Base-by-base conservation (phyloP, 148 eudicot genomes). In the Arbutus unedo region DNA sequence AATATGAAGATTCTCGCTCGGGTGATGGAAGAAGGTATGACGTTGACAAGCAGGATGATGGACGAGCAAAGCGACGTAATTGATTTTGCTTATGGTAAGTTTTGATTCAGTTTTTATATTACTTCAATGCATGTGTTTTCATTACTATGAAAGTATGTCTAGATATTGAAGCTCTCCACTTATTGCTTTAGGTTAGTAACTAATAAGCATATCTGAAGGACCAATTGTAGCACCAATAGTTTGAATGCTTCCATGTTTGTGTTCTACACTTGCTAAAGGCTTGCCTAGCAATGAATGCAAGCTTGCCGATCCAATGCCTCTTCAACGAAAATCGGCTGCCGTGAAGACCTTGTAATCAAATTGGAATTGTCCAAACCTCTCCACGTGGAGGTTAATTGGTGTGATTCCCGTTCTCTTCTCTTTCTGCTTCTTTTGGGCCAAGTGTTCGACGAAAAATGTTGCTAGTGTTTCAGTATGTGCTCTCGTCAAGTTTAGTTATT, bases 1-100 rank as follows among this genome's bases (percentile, higher is more conserved):
- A 88, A 83, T 83, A 88, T 86, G 97, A 88, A 80, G 91, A 90
- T 73, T 86, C 79, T 79, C 83, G 82, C 6, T 74, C 88, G 4
- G 83, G 81, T 80, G 88, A 87, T 45, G 76, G 85, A 15, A 86
- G 85, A 76, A 74, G 82, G 75, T 66, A 88, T 79, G 91, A 89
- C 60, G 75, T 74, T 59, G 87, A 83, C 70, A 82, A 56, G 79
- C 77, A 76, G 76, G 92, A 87, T 70, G 89, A 89, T 72, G 82
- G 85, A 77, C 88, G 86, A 45, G 60, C 89, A 74, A 87, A 90
- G 76, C 88, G 79, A 14, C 82, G 82, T 78, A 59, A 71, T 25
- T 71, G 67, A 81, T 41, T 31, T 19, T 45, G 19, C 43, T 43
- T 79, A 56, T n/a, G 8, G 82, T 81, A 51, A 81, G 77, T 68